Evolutionary conservation across 352 stramenopile species (phyloP).

Genomic region (Globisporangium cystogenes): DNA sequence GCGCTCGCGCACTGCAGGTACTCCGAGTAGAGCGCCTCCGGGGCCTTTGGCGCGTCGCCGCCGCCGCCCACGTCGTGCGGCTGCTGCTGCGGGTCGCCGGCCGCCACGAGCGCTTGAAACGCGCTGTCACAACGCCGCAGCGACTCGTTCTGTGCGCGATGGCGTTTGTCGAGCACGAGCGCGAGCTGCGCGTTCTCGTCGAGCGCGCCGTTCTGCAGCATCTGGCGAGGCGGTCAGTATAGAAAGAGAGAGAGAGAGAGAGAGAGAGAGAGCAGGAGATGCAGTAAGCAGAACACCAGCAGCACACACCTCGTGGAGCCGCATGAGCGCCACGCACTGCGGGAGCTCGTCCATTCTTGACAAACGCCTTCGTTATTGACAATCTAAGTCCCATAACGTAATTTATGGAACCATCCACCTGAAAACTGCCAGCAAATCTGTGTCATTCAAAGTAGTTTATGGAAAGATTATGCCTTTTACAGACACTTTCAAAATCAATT

Average conservation of each 20-base stretch:
- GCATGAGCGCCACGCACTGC: slow-evolving; percentile 51
- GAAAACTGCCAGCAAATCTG: too few relatives aligned
- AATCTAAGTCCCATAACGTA: too few relatives aligned
- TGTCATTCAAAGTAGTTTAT: too few relatives aligned
- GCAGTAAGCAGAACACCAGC: too few relatives aligned
- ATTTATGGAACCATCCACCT: too few relatives aligned
- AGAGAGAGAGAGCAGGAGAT: neutral
- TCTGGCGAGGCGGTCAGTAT: too few relatives aligned
- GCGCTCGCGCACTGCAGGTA: slow-evolving; percentile 57
- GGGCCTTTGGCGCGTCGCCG: slow-evolving; percentile 17
- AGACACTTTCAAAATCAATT: too few relatives aligned
- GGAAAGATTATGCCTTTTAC: too few relatives aligned
- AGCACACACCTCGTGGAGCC: slow-evolving; percentile 64
- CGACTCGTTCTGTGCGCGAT: slow-evolving; percentile 34
- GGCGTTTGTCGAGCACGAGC: slow-evolving; percentile 29
- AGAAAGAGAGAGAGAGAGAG: neutral
- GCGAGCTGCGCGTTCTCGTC: slow-evolving; percentile 34
- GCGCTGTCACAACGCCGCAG: slow-evolving; percentile 46
- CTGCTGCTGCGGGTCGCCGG: slow-evolving; percentile 15
- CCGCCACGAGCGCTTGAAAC: slow-evolving; percentile 43
- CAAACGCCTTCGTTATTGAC: too few relatives aligned
- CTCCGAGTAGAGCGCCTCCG: slow-evolving; percentile 49
- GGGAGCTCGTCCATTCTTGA: slow-evolving; percentile 24
- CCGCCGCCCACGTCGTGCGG: neutral
- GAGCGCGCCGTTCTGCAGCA: slow-evolving; percentile 35